A percentile compares a stretch with the other conserved stretches of the same genome.
These are phyloP conservation scores for Buxus sempervirens DNA, from an alignment of 164 flowering plant genomes.

Conservation along the genomic window DNA sequence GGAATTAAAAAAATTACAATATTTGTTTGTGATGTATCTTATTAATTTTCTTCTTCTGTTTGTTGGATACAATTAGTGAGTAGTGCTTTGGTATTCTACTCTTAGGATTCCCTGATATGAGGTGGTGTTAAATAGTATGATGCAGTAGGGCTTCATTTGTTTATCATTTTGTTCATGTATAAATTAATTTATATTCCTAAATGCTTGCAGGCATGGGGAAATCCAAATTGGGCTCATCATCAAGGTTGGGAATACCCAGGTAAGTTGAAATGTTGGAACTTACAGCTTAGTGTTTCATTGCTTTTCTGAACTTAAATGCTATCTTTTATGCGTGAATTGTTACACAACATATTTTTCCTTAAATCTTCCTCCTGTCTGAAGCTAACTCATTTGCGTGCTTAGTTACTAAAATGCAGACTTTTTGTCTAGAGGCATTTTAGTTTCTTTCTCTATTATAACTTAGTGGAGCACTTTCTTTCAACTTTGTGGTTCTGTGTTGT, in stretches of 20 bases:
- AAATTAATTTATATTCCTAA: background rate
- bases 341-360: too few relatives aligned
- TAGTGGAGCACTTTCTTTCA: background rate
- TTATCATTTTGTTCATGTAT: background rate
- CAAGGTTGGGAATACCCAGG: constrained; percentile 67
- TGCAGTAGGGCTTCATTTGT: too few relatives aligned
- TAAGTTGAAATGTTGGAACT: constrained; percentile 15
- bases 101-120: too few relatives aligned
- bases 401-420: background rate
- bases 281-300: background rate
- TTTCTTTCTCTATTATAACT: background rate
- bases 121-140: too few relatives aligned
- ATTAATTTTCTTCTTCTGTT: too few relatives aligned
- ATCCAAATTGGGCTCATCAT: constrained; percentile 53
- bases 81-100: too few relatives aligned
- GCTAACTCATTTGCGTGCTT: background rate
- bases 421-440: background rate
- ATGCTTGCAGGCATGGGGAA: constrained; percentile 61
- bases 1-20: too few relatives aligned
- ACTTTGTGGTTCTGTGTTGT: background rate
- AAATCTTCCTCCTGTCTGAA: background rate
- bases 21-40: too few relatives aligned
- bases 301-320: background rate
- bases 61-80: too few relatives aligned
- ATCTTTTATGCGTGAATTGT: background rate